phyloP scores from a whole-genome alignment of 2,329 filamentous ascomycete genomes.

The Tolypocladium album region DNA sequence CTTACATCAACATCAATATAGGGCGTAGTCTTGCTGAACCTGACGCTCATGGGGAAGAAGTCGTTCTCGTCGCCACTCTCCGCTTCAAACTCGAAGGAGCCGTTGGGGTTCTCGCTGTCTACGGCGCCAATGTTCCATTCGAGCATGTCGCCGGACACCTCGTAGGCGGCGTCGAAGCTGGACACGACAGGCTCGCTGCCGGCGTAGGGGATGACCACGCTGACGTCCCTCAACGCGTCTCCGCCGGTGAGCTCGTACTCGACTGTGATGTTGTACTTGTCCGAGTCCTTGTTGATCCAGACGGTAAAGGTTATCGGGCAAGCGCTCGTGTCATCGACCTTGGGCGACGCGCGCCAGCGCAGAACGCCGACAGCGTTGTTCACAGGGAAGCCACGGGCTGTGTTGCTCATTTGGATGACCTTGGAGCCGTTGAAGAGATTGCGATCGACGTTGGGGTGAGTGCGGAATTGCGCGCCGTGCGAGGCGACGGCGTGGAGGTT shows the following conservation, averaged over 20 bases:
- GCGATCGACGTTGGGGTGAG: constrained; percentile 94
- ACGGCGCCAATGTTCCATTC: constrained; percentile 91
- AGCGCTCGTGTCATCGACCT: constrained; percentile 66
- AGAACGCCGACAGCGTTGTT: constrained; percentile 91
- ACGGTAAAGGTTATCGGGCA: constrained; percentile 94
- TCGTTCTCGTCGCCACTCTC: constrained; percentile 80
- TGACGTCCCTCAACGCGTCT: constrained; percentile 71
- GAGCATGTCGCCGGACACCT: constrained; percentile 82
- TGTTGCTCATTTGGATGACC: constrained; percentile 82
- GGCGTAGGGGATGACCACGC: constrained; percentile 77
- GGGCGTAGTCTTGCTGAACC: constrained; percentile 76
- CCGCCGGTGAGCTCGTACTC: constrained; percentile 88
- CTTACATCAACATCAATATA: constrained; percentile 92
- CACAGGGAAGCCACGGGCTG: constrained; percentile 78
- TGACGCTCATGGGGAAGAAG: constrained; percentile 95
- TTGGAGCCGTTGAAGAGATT: constrained; percentile 73
- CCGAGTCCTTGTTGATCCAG: constrained; percentile 86
- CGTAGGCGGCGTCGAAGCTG: constrained; percentile 89
- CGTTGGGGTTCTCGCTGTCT: constrained; percentile 69
- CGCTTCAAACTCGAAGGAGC: constrained; percentile 92
- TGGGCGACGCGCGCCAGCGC: constrained; percentile 80
- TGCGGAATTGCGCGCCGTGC: constrained; percentile 82
- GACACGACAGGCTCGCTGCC: constrained; percentile 79
- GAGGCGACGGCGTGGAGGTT: constrained; percentile 65
- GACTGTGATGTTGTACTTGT: constrained; percentile 80